A percentile compares a stretch with the other conserved stretches of the same genome.
phyloP scores from a whole-genome alignment of 2,329 filamentous ascomycete genomes.

The Ophidiomyces ophidiicola region DNA sequence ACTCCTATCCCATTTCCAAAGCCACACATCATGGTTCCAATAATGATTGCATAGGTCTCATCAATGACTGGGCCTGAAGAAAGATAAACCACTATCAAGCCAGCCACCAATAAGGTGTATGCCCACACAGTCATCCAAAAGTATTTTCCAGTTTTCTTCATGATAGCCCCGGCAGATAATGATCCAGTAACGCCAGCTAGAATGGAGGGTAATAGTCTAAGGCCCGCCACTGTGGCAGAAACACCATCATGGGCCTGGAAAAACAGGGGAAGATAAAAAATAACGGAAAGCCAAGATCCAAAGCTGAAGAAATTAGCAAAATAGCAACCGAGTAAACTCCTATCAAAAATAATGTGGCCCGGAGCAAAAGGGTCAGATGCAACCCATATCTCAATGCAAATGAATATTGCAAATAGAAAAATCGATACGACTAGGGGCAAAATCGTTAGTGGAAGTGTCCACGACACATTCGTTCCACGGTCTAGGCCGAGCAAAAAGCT shows the following conservation, averaged over 20 bases:
- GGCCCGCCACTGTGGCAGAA: conserved; percentile 51
- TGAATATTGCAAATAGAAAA: conserved; percentile 52
- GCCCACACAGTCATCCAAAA: conserved; percentile 54
- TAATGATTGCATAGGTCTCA: conserved; percentile 42
- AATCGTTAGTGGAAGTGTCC: conserved; percentile 49
- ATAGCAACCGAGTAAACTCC: conserved; percentile 54
- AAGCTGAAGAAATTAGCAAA: conserved; percentile 61
- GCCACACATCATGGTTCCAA: conserved; percentile 44
- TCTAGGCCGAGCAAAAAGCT: conserved; percentile 58
- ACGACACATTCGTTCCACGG: conserved; percentile 58
- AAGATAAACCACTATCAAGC: conserved; percentile 45
- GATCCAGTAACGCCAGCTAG: conserved; percentile 51
- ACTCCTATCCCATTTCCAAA: conserved; percentile 50
- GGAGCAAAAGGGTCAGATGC: conserved; percentile 64
- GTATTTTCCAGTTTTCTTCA: conserved; percentile 59
- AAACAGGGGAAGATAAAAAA: conserved; percentile 68
- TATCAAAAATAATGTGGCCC: conserved; percentile 58
- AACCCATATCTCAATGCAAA: conserved; percentile 55
- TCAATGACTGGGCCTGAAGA: conserved; percentile 44
- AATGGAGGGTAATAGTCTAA: conserved; percentile 56
- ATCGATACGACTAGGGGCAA: conserved; percentile 44
- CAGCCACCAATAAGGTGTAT: conserved; percentile 43
- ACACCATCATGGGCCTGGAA: conserved; percentile 60
- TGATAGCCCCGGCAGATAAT: conserved; percentile 51
- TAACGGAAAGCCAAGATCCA: conserved; percentile 44